A percentile compares a stretch with the other conserved stretches of the same genome.
Evolutionary conservation across 2,329 filamentous ascomycete genomes (phyloP).

Genomic region (Microdochium trichocladiopsis): DNA sequence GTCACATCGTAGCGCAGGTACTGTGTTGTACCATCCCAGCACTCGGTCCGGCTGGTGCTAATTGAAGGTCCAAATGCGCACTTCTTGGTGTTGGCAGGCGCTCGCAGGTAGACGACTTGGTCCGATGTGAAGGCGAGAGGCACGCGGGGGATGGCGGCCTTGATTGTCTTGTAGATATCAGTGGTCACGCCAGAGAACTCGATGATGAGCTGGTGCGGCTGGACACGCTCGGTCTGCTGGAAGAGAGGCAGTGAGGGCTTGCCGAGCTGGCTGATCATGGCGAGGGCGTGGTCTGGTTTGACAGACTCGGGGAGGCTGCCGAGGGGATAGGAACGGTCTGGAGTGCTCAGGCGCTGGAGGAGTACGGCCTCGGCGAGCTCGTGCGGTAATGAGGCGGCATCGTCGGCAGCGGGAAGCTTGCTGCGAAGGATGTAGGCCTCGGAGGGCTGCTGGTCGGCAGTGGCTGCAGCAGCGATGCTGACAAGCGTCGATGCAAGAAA

Average conservation of each 20-base stretch:
- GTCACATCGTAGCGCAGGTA: constrained; percentile 21
- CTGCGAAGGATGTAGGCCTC: constrained; percentile 46
- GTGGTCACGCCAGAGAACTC: constrained; percentile 49
- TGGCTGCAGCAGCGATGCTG: constrained; percentile 24
- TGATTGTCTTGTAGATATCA: constrained; percentile 31
- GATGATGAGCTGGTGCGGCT: constrained; percentile 50
- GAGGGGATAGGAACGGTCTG: constrained; percentile 38
- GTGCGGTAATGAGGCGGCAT: constrained; percentile 36
- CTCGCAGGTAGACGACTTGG: constrained; percentile 32
- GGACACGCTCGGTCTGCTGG: constrained; percentile 17
- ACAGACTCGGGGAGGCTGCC: constrained; percentile 34
- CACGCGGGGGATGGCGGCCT: constrained; percentile 30
- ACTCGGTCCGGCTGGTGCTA: constrained; percentile 13
- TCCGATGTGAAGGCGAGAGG: constrained; percentile 40
- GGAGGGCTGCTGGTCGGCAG: constrained; percentile 26
- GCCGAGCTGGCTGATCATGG: constrained; percentile 54
- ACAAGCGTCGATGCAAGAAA: constrained; percentile 23
- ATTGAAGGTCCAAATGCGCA: constrained; percentile 20
- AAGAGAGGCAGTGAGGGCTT: constrained; percentile 46
- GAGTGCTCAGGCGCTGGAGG: constrained; percentile 45
- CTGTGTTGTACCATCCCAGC: constrained; percentile 19
- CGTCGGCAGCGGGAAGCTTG: constrained; percentile 21
- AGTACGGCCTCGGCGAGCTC: constrained; percentile 51
- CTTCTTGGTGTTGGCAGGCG: constrained; percentile 17
- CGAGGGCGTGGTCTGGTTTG: constrained; percentile 41